Percentiles rank a stretch among this genome's conserved stretches.
phyloP scores from a whole-genome alignment of 345 rosid genomes.

The Clausena lansium region DNA sequence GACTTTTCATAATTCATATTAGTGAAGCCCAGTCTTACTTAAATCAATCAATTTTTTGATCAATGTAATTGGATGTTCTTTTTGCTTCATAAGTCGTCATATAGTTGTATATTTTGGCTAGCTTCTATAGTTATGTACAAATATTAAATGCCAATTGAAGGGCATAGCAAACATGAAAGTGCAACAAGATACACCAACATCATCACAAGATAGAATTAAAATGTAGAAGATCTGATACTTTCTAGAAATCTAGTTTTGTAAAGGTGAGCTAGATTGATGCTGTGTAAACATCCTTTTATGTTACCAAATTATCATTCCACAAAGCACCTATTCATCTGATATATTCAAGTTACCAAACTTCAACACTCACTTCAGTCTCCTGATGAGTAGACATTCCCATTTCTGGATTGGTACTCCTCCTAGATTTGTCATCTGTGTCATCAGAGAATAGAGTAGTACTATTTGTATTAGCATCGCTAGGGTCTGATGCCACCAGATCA shows the following conservation, averaged over 20 bases:
- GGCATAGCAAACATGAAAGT: background rate
- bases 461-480: slow-evolving; percentile 89
- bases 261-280: background rate
- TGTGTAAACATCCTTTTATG: background rate
- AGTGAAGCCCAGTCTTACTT: background rate
- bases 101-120: background rate
- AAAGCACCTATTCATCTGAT: background rate
- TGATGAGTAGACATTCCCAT: slow-evolving; percentile 52
- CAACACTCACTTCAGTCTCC: slow-evolving; percentile 70
- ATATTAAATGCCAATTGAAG: background rate
- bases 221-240: background rate
- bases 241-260: background rate
- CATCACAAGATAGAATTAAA: background rate
- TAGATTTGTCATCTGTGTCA: slow-evolving; percentile 88
- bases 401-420: slow-evolving; percentile 57
- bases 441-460: slow-evolving; percentile 89
- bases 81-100: background rate
- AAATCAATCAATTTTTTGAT: background rate
- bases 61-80: background rate
- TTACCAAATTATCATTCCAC: background rate
- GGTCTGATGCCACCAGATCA: slow-evolving; percentile 86
- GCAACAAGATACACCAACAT: background rate
- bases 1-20: background rate
- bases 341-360: slow-evolving; percentile 14
- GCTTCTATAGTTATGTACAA: background rate